phyloP scores from a whole-genome alignment of 1,284 basidiomycete species.

The Bjerkandera adusta region DNA sequence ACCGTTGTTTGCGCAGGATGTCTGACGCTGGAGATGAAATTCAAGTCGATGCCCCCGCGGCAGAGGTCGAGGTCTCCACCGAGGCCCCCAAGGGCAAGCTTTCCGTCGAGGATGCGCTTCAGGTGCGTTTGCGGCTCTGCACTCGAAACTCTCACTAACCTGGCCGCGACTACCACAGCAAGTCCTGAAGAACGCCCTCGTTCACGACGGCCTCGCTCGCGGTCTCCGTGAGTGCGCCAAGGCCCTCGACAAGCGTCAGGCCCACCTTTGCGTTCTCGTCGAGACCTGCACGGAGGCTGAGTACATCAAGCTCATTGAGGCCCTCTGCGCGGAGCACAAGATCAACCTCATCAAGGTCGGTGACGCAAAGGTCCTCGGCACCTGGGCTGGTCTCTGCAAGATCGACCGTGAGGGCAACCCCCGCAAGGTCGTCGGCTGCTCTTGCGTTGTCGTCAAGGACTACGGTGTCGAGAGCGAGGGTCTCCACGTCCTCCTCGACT shows the following conservation, averaged over 20 bases:
- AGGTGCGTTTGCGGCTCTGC: conserved; percentile 49
- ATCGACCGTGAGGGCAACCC: conserved; percentile 99
- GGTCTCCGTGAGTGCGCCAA: conserved; percentile 98
- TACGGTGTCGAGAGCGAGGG: conserved; percentile 97
- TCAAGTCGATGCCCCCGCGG: conserved; percentile 69
- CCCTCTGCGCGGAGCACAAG: conserved; percentile 98
- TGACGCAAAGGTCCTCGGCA: conserved; percentile 96
- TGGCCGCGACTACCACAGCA: conserved; percentile 59
- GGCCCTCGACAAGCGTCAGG: conserved; percentile 98
- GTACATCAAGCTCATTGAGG: conserved; percentile 99
- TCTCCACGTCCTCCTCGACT: conserved; percentile 94
- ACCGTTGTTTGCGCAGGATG: conserved; percentile 54
- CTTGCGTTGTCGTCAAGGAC: conserved; percentile 98
- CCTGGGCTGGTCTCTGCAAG: conserved; percentile 99
- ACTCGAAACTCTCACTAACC: neutral
- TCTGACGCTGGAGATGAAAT: conserved; percentile 99
- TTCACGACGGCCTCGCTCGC: conserved; percentile 97
- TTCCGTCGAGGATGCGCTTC: conserved; percentile 96
- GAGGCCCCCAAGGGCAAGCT: conserved; percentile 93
- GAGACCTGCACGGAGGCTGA: conserved; percentile 99
- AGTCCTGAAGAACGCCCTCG: conserved; percentile 94
- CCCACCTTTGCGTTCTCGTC: conserved; percentile 97
- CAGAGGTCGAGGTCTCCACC: conserved; percentile 81
- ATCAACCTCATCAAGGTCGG: conserved; percentile 99
- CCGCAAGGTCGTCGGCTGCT: conserved; percentile 94